These are phyloP conservation scores for Posidonia oceanica DNA, from an alignment of 116 monocot genomes.

Conservation along the genomic window DNA sequence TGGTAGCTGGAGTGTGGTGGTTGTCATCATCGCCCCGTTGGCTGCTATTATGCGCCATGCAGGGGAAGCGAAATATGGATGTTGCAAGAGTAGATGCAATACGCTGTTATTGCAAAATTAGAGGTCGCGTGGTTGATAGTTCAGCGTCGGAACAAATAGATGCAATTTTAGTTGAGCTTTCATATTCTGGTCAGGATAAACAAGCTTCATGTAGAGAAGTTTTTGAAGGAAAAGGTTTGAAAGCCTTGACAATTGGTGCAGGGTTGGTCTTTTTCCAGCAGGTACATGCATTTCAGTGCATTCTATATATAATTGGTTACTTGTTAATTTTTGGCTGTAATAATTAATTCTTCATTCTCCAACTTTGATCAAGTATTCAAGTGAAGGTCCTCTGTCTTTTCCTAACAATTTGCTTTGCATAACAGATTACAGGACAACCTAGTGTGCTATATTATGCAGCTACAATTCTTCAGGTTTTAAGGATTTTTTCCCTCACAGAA, in stretches of 20 bases:
- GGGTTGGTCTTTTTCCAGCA: conserved; percentile 97
- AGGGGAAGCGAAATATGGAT: conserved; percentile 44
- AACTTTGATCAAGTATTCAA: too few species aligned
- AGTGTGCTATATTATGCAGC: conserved; percentile 99
- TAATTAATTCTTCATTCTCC: too few species aligned
- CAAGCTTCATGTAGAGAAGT: conserved; percentile 45
- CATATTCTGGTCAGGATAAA: conserved; percentile 33
- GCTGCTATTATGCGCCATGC: conserved; percentile 70
- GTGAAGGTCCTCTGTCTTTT: too few species aligned
- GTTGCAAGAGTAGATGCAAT: conserved; percentile 52
- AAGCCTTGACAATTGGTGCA: conserved; percentile 82
- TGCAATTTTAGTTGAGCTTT: conserved; percentile 62
- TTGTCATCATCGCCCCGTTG: conserved; percentile 86
- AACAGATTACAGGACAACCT: conserved; percentile 90
- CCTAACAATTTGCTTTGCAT: too few species aligned
- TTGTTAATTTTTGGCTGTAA: not conserved
- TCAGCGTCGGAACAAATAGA: conserved; percentile 51
- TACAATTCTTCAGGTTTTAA: conserved; percentile 75
- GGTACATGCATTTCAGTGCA: conserved; percentile 20
- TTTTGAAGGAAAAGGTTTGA: conserved; percentile 86
- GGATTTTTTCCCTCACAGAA: not conserved
- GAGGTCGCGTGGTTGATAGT: conserved; percentile 37
- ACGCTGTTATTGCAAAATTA: conserved; percentile 56
- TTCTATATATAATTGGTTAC: not conserved
- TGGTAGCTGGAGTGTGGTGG: conserved; percentile 93